Conservation (phyloP, 164 flowering plant species). For the Aristolochia contorta region DNA sequence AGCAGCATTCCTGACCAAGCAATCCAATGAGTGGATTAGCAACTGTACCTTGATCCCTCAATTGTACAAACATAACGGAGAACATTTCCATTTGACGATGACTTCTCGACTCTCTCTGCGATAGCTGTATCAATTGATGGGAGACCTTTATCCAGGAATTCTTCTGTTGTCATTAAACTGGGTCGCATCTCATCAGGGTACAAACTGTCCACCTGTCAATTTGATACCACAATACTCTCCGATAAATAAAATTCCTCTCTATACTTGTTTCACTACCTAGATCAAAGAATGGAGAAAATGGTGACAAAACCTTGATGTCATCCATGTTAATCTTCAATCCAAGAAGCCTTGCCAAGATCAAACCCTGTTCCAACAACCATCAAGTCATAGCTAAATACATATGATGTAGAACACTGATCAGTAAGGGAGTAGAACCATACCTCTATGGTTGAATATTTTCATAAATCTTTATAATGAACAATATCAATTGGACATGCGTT, state of each 20-base stretch:
- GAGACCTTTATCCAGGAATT: slow-evolving; percentile 52
- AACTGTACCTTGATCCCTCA: slow-evolving; percentile 58
- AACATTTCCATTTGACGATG: slow-evolving; percentile 66
- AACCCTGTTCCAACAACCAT: slow-evolving; percentile 38
- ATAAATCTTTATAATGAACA: too few relatives aligned
- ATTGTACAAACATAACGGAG: slow-evolving; percentile 86
- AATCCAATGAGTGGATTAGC: too few relatives aligned
- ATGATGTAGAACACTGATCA: too few relatives aligned
- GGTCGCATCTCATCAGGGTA: slow-evolving; percentile 76
- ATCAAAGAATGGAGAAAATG: background rate
- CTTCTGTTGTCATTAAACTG: slow-evolving; percentile 44
- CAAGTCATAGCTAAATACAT: background rate
- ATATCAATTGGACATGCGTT: too few relatives aligned
- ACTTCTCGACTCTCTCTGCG: slow-evolving; percentile 43
- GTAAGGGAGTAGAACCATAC: too few relatives aligned
- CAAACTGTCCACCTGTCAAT: slow-evolving; percentile 74
- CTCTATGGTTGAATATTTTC: too few relatives aligned
- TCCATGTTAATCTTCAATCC: slow-evolving; percentile 53
- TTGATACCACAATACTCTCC: background rate
- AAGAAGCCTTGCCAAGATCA: slow-evolving; percentile 86
- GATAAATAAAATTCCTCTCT: background rate
- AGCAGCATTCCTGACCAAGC: too few relatives aligned
- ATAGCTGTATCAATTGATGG: slow-evolving; percentile 49
- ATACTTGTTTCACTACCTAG: background rate
- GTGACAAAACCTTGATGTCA: slow-evolving; percentile 40